A percentile compares a stretch with the other conserved stretches of the same genome.
These are phyloP conservation scores for Aphanomyces euteiches DNA, from an alignment of 352 stramenopile species.

Conservation along the genomic window DNA sequence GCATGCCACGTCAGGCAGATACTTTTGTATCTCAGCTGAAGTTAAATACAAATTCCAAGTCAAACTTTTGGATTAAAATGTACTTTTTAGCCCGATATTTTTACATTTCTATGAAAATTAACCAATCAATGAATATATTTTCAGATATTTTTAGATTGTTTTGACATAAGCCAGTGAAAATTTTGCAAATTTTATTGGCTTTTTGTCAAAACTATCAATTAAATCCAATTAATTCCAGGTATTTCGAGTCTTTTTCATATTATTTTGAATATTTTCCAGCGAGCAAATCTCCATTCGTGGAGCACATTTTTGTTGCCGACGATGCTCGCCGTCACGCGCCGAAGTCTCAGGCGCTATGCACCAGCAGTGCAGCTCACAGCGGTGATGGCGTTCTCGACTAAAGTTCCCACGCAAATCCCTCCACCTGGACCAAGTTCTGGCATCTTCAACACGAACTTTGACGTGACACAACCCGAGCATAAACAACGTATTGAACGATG, in stretches of 20 bases:
- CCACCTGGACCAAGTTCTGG: conserved; percentile 69
- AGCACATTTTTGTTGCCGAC: conserved; percentile 9
- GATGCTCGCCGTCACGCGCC: neutral
- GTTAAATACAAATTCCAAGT: no score
- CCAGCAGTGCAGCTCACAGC: neutral
- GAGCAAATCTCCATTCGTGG: neutral
- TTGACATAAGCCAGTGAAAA: no score
- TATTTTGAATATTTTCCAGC: neutral
- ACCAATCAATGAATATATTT: no score
- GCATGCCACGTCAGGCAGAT: no score
- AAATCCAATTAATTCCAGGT: neutral
- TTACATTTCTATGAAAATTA: no score
- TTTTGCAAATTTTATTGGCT: no score
- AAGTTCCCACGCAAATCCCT: conserved; percentile 55
- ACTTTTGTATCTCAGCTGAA: no score
- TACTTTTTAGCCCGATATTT: no score
- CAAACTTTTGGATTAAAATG: no score
- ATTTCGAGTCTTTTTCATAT: conserved; percentile 9
- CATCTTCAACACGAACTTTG: conserved; percentile 75
- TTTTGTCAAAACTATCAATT: neutral
- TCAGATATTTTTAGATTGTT: no score
- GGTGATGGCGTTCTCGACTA: neutral
- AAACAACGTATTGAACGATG: conserved; percentile 61
- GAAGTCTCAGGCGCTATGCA: neutral
- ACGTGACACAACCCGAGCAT: conserved; percentile 55